phyloP scores from a whole-genome alignment of 1,284 basidiomycete genomes.

The Ustilago loliicola region DNA sequence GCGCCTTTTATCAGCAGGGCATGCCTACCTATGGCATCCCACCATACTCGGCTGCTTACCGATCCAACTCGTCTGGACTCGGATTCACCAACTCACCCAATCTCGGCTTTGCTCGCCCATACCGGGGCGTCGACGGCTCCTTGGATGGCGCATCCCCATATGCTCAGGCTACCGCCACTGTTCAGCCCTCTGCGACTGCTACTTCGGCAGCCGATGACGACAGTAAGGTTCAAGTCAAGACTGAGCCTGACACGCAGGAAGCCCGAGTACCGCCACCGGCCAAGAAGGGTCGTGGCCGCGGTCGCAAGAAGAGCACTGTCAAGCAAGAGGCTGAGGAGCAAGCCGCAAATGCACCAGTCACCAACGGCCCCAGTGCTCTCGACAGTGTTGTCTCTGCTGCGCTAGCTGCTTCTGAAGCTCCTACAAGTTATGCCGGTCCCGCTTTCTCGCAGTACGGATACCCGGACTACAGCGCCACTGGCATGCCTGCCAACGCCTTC shows the following conservation, averaged over 20 bases:
- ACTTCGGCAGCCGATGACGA: slow-evolving; percentile 25
- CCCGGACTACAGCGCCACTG: slow-evolving; percentile 44
- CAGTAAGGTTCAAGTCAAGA: slow-evolving; percentile 32
- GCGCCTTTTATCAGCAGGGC: slow-evolving; percentile 59
- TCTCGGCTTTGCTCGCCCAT: slow-evolving; percentile 48
- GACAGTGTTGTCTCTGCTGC: slow-evolving; percentile 40
- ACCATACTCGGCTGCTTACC: slow-evolving; percentile 51
- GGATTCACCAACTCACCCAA: slow-evolving; percentile 56
- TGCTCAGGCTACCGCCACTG: slow-evolving; percentile 30
- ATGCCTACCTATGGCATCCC: slow-evolving; percentile 53
- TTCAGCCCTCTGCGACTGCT: slow-evolving; percentile 44
- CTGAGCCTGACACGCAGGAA: slow-evolving; percentile 32
- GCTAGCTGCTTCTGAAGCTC: slow-evolving; percentile 29
- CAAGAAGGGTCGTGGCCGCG: slow-evolving; percentile 40
- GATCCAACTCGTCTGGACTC: slow-evolving; percentile 45
- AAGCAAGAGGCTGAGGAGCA: slow-evolving; percentile 21
- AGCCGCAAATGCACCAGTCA: slow-evolving; percentile 5
- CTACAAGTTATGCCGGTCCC: slow-evolving; percentile 23
- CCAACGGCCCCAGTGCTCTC: slow-evolving; percentile 20
- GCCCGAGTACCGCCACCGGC: slow-evolving; percentile 17
- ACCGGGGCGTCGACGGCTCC: slow-evolving; percentile 39
- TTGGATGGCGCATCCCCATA: slow-evolving; percentile 43
- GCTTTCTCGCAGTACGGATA: slow-evolving; percentile 47
- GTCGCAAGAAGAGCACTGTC: slow-evolving; percentile 45
- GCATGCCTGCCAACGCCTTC: slow-evolving; percentile 43